Base-by-base conservation (phyloP, 352 stramenopile species). In the Ophiocytium majus region DNA sequence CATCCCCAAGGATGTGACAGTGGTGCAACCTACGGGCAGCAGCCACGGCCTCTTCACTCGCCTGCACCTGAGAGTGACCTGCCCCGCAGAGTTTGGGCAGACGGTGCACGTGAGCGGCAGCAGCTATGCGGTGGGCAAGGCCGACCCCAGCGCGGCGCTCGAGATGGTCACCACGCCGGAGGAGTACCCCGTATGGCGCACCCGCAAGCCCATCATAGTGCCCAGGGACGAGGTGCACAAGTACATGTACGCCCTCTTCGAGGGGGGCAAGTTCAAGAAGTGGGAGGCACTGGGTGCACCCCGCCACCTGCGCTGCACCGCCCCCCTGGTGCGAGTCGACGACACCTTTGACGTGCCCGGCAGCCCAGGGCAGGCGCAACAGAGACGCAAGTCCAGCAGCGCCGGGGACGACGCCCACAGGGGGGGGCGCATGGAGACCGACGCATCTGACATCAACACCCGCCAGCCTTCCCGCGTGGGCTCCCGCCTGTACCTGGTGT, bases 141-240 rank as follows among this genome's bases (percentile, higher is more conserved):
- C 66, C 64, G 83, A 88, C 82, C 83, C 86, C 19, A 78, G 84
- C 37, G 82, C 83, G 19, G 86, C 82, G 43, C 86, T 98, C 83
- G 95, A 96, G 84, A 93, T 99, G 82, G 94, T 97, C 32, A 99
- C 96, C 0, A 98, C 94, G 34, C 96, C 96, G 0, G 94, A 97
- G n/a, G 91, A 93, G 0, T 98, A 99, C 90, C 96, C 96, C 9
- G 92, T 97, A 75, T 99, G 96, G 96, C 95, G 91, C 32, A 98
- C 96, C 0, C 89, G 91, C 35, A 94, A 96, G 87, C 96, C 96
- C 64, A 92, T 98, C 81, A 94, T 98, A 10, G 88, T 98, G 78
- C 93, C 93, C 31, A 88, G 92, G 17, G 92, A 93, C 19, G 91
- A 95, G 32, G 91, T 91, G 0, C 92, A 96, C 79, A 93, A 93